Conservation (phyloP, 1,139 yeast species). For the Taiozyma sp. region DNA sequence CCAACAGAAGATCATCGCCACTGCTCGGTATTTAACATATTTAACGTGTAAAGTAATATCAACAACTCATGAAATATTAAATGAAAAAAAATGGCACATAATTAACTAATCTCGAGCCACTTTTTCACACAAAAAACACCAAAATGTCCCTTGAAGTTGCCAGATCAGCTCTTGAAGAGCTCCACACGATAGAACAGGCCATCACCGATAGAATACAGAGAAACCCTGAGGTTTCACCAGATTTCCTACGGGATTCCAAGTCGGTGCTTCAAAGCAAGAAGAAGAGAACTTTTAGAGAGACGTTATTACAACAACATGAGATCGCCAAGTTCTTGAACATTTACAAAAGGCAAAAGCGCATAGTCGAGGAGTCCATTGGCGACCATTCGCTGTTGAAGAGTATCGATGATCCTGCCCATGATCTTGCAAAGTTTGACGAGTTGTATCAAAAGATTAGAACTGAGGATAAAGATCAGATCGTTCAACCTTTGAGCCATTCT, state of each 20-base stretch:
- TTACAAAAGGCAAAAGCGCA: constrained; percentile 35
- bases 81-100: too few relatives aligned
- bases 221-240: constrained; percentile 31
- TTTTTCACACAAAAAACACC: too few relatives aligned
- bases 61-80: too few relatives aligned
- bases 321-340: constrained; percentile 47
- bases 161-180: constrained; percentile 42
- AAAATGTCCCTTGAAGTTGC: constrained; percentile 29
- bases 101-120: background rate
- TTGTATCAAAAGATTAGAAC: constrained; percentile 33
- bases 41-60: too few relatives aligned
- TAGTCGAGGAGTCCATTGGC: constrained; percentile 24
- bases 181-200: constrained; percentile 52
- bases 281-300: constrained; percentile 37
- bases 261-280: constrained; percentile 19
- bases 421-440: constrained; percentile 41
- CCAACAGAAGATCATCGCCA: too few relatives aligned
- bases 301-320: constrained; percentile 65
- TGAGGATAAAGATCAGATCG: constrained; percentile 24
- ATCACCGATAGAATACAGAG: constrained; percentile 43
- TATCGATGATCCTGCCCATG: constrained; percentile 28
- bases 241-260: background rate
- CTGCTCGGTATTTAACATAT: too few relatives aligned
- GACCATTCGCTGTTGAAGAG: constrained; percentile 25
- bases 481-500: constrained; percentile 5